Evolutionary conservation across 352 stramenopile genomes (phyloP).

Genomic region (Thalassiosira tumida): DNA sequence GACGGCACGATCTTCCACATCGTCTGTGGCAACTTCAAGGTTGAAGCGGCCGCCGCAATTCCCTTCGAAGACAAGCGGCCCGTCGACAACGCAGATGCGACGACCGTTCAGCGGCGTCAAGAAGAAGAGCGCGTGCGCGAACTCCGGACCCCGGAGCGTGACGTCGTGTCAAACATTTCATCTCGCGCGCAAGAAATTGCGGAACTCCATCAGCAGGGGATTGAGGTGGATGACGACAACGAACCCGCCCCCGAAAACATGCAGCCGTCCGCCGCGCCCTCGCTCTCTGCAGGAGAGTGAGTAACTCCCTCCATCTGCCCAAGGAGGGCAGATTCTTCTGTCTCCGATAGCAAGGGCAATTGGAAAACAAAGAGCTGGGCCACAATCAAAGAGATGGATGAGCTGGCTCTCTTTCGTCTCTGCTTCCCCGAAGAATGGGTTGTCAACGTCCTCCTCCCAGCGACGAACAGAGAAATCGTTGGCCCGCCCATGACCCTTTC

Average conservation of each 20-base stretch:
- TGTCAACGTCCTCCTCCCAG: too few species aligned
- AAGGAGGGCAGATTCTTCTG: background rate
- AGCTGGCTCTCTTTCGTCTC: constrained; percentile 25
- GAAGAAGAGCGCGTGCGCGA: too few species aligned
- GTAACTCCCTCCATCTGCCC: constrained; percentile 1
- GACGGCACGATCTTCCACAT: background rate
- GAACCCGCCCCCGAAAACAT: constrained; percentile 31
- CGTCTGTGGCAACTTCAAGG: constrained; percentile 21
- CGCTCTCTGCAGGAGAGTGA: constrained; percentile 23
- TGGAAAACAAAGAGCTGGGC: constrained; percentile 20
- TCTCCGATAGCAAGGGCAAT: constrained; percentile 6
- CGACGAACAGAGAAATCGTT: background rate
- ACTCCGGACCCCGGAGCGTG: too few species aligned
- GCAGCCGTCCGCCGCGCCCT: too few species aligned
- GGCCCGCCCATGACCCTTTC: constrained; percentile 2
- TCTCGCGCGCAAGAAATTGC: too few species aligned
- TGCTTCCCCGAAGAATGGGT: constrained; percentile 33
- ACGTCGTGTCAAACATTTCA: too few species aligned
- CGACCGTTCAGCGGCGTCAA: too few species aligned
- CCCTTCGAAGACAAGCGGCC: background rate
- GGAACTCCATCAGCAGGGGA: too few species aligned
- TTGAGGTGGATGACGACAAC: constrained; percentile 34
- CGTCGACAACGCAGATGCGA: too few species aligned
- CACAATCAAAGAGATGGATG: constrained; percentile 2
- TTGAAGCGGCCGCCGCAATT: background rate